Percentiles rank a stretch among this genome's conserved stretches.
Evolutionary conservation across 345 rosid species (phyloP).

Genomic region (Corchorus olitorius): DNA sequence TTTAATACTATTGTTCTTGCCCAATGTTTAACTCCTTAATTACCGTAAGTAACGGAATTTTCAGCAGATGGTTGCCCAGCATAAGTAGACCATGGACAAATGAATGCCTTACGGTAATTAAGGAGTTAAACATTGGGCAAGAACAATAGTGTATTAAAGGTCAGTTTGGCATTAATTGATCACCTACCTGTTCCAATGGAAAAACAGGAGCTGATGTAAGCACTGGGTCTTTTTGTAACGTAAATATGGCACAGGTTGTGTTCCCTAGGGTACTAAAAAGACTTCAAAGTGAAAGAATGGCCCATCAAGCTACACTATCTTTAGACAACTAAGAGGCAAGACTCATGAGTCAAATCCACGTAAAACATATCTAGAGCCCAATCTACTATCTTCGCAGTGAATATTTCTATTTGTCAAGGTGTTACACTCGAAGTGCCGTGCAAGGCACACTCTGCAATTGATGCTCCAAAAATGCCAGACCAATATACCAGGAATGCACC

Average conservation of each 20-base stretch:
- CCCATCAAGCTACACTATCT: background rate
- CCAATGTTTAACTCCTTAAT: constrained; percentile 7
- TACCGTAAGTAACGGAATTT: background rate
- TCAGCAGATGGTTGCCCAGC: background rate
- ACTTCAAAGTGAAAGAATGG: background rate
- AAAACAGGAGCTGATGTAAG: background rate
- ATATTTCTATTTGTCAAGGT: background rate
- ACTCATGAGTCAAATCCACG: background rate
- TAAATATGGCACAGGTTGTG: background rate
- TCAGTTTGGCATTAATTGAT: background rate
- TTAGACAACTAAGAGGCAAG: background rate
- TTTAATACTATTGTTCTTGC: background rate
- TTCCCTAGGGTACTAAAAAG: background rate
- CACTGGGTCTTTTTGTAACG: background rate
- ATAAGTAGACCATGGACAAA: constrained; percentile 4
- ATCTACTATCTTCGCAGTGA: background rate
- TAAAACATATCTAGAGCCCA: background rate
- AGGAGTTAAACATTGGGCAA: constrained; percentile 5
- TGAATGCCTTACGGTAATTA: background rate
- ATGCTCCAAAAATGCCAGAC: background rate
- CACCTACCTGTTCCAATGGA: background rate
- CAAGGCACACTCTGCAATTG: background rate
- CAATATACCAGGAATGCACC: background rate
- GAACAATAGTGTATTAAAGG: constrained; percentile 10
- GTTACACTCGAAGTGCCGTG: background rate